phyloP scores from a whole-genome alignment of 108 stramenopile genomes.

The Cyclotella atomus region DNA sequence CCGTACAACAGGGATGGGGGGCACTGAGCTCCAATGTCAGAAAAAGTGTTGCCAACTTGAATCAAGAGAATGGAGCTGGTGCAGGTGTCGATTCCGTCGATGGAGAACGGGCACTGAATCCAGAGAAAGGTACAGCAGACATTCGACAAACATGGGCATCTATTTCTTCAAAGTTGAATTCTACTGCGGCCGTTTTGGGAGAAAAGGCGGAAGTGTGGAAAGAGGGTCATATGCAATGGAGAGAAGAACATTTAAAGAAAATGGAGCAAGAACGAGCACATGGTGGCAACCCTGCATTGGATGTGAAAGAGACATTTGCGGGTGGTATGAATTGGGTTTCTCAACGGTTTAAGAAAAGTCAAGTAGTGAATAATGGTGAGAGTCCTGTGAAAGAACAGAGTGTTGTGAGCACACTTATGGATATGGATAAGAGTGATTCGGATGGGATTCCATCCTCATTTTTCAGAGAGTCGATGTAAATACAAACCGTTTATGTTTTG shows the following conservation, averaged over 20 bases:
- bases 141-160: slow-evolving; percentile 25
- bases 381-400: neutral
- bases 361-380: neutral
- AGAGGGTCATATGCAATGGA: slow-evolving; percentile 9
- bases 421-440: slow-evolving; percentile 21
- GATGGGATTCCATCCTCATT: slow-evolving; percentile 28
- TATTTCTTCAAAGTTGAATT: slow-evolving; percentile 5
- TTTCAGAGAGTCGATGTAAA: neutral
- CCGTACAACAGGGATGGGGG: slow-evolving; percentile 26
- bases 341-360: slow-evolving; percentile 14
- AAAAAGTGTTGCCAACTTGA: neutral
- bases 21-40: neutral
- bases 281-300: slow-evolving; percentile 16
- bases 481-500: no score
- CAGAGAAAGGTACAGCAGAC: neutral
- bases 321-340: no score
- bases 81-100: neutral
- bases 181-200: neutral
- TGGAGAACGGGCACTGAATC: neutral
- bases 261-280: neutral
- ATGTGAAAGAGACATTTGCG: no score
- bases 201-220: slow-evolving; percentile 26
- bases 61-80: neutral
- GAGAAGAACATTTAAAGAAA: slow-evolving; percentile 19
- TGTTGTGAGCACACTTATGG: slow-evolving; percentile 1